phyloP scores from a whole-genome alignment of 331 rosid species.

The Prunus yedoensis region DNA sequence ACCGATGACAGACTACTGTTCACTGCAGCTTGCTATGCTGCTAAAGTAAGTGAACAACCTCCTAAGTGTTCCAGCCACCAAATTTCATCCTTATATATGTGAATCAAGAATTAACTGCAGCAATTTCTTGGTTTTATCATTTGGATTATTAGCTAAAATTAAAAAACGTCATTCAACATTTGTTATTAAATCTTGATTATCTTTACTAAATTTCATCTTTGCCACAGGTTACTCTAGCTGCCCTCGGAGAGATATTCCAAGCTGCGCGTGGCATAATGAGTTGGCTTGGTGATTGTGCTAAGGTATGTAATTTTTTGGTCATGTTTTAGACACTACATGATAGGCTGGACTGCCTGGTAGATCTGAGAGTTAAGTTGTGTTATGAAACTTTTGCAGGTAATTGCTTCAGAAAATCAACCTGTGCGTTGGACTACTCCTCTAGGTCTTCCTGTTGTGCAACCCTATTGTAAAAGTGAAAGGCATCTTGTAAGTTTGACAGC shows the following conservation, averaged over 20 bases:
- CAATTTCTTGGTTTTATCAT: constrained; percentile 8
- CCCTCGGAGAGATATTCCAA: constrained; percentile 88
- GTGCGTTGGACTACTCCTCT: constrained; percentile 90
- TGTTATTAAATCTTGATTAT: neutral
- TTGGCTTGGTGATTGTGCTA: constrained; percentile 94
- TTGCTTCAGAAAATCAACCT: constrained; percentile 73
- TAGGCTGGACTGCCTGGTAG: constrained; percentile 7
- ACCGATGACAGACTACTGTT: constrained; percentile 61
- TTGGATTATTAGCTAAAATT: neutral
- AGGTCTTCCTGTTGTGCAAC: constrained; percentile 91
- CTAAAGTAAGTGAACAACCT: constrained; percentile 57
- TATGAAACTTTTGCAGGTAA: constrained; percentile 43
- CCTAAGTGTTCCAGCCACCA: constrained; percentile 16
- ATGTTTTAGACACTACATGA: constrained; percentile 8
- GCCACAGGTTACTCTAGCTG: constrained; percentile 72
- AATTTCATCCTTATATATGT: constrained; percentile 1
- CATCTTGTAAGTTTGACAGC: constrained; percentile 60
- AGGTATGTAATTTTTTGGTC: constrained; percentile 36
- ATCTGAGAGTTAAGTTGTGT: constrained; percentile 9
- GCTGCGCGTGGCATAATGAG: constrained; percentile 83
- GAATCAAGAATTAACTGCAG: neutral
- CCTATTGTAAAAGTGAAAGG: constrained; percentile 73
- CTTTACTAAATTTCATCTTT: constrained; percentile 14
- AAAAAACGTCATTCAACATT: neutral
- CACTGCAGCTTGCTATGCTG: constrained; percentile 76